Percentiles rank a stretch among this genome's conserved stretches.
These are phyloP conservation scores for Pleurotus salmoneostramineus DNA, from an alignment of 768 basidiomycete species.

Conservation along the genomic window DNA sequence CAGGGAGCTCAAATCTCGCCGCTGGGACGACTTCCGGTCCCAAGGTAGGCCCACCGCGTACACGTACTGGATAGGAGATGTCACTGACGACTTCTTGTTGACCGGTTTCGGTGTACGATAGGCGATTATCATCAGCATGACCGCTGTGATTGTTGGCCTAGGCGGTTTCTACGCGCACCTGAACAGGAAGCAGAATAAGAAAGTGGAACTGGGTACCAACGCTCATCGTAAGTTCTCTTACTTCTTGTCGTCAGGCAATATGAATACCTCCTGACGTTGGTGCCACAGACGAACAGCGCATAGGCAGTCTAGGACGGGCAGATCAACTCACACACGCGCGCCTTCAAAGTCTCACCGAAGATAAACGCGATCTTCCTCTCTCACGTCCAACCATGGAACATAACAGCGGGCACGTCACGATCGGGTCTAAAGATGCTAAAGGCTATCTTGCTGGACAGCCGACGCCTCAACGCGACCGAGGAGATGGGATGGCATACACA, in stretches of 20 bases:
- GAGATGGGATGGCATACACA: background rate
- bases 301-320: background rate
- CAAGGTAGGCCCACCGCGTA: background rate
- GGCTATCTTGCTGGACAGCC: background rate
- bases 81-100: too few relatives aligned
- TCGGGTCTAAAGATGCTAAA: background rate
- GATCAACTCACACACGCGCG: background rate
- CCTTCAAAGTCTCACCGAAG: background rate
- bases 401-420: background rate
- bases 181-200: slow-evolving; percentile 1
- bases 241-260: too few relatives aligned
- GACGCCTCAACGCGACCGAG: background rate
- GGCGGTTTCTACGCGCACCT: background rate
- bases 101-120: too few relatives aligned
- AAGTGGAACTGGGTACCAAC: background rate
- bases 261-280: too few relatives aligned
- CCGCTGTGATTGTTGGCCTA: background rate
- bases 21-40: background rate
- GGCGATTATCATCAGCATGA: background rate
- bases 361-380: background rate
- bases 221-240: background rate
- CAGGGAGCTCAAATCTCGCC: background rate
- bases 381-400: background rate
- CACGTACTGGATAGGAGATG: too few relatives aligned
- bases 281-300: background rate